phyloP scores from a whole-genome alignment of 768 basidiomycete genomes.

The Lentinula sp. region DNA sequence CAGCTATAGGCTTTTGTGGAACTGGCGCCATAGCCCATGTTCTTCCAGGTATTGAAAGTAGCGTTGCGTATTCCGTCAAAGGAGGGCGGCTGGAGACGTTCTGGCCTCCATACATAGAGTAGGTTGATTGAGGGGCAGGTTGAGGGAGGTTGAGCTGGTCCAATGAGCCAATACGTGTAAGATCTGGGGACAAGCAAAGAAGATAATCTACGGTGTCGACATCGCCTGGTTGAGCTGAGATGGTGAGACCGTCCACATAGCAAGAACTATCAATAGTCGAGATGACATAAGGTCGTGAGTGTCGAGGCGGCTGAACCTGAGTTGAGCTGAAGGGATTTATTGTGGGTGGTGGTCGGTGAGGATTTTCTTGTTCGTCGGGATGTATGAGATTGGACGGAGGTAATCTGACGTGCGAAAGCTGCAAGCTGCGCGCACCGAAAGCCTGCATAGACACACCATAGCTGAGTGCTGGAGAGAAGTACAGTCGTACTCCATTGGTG shows the following conservation, averaged over 20 bases:
- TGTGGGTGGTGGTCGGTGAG: conserved; percentile 33
- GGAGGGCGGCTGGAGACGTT: conserved; percentile 44
- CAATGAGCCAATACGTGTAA: conserved; percentile 63
- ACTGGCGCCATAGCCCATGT: conserved; percentile 80
- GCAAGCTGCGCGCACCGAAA: conserved; percentile 38
- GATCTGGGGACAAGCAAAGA: conserved; percentile 69
- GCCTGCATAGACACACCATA: conserved; percentile 37
- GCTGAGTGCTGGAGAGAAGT: conserved; percentile 57
- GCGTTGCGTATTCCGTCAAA: conserved; percentile 69
- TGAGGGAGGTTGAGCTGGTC: conserved; percentile 56
- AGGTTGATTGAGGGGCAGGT: conserved; percentile 30
- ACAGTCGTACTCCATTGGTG: conserved; percentile 76
- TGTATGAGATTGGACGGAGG: conserved; percentile 73
- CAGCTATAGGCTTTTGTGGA: conserved; percentile 20
- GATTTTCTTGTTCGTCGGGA: conserved; percentile 60
- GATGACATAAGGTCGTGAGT: conserved; percentile 52
- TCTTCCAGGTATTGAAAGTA: conserved; percentile 74
- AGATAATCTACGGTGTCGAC: conserved; percentile 69
- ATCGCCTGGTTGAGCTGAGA: conserved; percentile 73
- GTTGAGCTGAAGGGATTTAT: conserved; percentile 41
- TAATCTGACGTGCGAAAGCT: conserved; percentile 73
- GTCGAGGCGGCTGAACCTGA: conserved; percentile 37
- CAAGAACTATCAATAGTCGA: conserved; percentile 56
- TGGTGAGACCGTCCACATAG: conserved; percentile 59
- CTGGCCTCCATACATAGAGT: conserved; percentile 30